phyloP scores from a whole-genome alignment of 176 grass and related monocot species.

The Cymbopogon citratus region DNA sequence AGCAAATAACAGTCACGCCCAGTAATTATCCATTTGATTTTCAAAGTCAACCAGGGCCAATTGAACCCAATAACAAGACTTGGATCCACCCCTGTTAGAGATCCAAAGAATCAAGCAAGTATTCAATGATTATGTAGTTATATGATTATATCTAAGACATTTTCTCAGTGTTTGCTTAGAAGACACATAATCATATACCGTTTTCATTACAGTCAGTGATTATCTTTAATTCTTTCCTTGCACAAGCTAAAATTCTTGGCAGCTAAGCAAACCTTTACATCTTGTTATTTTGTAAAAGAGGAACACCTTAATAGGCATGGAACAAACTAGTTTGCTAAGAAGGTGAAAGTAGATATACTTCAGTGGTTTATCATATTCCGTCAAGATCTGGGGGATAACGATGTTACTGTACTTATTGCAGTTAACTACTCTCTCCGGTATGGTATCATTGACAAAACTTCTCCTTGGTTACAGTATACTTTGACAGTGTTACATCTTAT shows the following conservation, averaged over 20 bases:
- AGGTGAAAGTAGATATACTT: background rate
- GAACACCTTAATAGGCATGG: background rate
- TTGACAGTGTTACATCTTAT: background rate
- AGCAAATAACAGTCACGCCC: too few relatives aligned
- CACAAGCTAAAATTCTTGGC: background rate
- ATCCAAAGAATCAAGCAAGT: background rate
- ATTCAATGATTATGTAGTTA: background rate
- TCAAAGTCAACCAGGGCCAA: too few relatives aligned
- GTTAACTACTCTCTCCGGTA: background rate
- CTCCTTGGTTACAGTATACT: background rate
- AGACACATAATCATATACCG: background rate
- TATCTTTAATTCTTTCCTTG: background rate
- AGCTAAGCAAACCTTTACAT: conserved; percentile 1
- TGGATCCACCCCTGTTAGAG: too few relatives aligned
- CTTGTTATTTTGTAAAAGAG: conserved; percentile 2
- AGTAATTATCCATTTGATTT: too few relatives aligned
- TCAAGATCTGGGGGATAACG: background rate
- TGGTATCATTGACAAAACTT: background rate
- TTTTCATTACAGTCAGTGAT: background rate
- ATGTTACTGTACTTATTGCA: background rate
- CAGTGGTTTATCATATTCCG: background rate
- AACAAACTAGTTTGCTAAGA: background rate
- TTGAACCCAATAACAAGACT: too few relatives aligned
- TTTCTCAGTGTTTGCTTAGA: background rate
- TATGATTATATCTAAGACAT: background rate